Percentiles rank a stretch among this genome's conserved stretches.
These are phyloP conservation scores for Takakia lepidozioides DNA, from an alignment of 225 moss, liverwort and hornwort species.

Conservation along the genomic window DNA sequence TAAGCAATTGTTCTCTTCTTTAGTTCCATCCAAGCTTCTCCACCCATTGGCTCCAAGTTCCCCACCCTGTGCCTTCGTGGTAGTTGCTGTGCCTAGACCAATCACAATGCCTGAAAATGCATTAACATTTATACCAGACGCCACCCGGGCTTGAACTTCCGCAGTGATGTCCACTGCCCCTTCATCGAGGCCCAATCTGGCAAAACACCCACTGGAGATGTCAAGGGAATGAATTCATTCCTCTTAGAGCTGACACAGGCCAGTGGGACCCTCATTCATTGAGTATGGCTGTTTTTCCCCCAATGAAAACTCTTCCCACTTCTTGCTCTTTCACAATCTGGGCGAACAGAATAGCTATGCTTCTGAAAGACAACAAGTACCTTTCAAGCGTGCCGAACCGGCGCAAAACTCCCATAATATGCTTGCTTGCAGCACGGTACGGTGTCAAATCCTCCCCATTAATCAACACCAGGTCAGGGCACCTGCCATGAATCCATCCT, in stretches of 20 bases:
- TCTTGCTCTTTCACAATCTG: no score
- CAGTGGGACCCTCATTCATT: no score
- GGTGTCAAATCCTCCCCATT: conserved; percentile 72
- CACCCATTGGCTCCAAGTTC: no score
- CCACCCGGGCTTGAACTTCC: conserved; percentile 35
- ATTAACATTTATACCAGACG: conserved; percentile 11
- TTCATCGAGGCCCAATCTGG: conserved; percentile 59
- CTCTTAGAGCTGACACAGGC: no score
- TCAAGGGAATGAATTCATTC: conserved; percentile 1
- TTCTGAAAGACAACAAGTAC: no score
- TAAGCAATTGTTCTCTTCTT: no score
- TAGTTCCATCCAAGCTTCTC: no score
- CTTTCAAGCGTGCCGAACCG: conserved; percentile 49
- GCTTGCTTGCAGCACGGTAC: conserved; percentile 59
- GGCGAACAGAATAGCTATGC: no score
- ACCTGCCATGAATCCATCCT: conserved; percentile 17
- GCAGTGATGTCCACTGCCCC: conserved; percentile 54
- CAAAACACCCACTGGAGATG: no score
- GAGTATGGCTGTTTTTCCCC: no score
- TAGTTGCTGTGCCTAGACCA: conserved; percentile 10
- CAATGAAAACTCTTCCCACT: no score
- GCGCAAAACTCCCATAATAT: conserved; percentile 39
- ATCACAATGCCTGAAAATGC: conserved; percentile 34
- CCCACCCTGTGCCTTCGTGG: background rate
- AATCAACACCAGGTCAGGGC: conserved; percentile 41